These are phyloP conservation scores for Diaporthe sp. DNA, from an alignment of 2,329 filamentous ascomycete genomes.

Conservation along the genomic window DNA sequence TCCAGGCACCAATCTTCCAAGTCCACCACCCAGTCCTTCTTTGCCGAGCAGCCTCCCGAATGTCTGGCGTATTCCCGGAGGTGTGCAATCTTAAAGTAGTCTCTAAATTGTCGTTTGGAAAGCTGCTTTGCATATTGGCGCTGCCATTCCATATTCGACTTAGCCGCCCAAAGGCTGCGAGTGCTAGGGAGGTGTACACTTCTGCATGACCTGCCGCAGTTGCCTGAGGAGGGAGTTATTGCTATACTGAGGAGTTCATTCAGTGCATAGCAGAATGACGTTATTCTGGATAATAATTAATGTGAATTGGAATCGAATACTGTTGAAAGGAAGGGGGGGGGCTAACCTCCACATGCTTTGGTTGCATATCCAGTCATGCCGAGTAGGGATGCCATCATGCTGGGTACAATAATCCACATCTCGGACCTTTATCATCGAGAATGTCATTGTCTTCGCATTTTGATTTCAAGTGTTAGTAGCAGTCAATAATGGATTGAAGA, in stretches of 20 bases:
- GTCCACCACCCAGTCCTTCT: not conserved
- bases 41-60: not conserved
- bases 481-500: not conserved
- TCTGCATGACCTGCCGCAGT: not conserved
- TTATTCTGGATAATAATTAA: not conserved
- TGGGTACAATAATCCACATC: not conserved
- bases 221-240: not conserved
- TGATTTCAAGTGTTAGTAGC: not conserved
- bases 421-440: conserved; percentile 1
- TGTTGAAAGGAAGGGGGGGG: not conserved
- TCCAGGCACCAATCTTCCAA: not conserved
- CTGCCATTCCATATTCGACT: not conserved
- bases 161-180: not conserved
- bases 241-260: not conserved
- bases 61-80: not conserved
- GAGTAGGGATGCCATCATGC: not conserved
- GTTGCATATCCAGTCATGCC: not conserved
- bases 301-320: not conserved
- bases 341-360: not conserved
- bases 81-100: not conserved
- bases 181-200: not conserved
- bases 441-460: not conserved
- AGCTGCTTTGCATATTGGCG: not conserved
- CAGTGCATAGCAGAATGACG: not conserved
- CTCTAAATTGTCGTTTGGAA: not conserved